Percentiles rank a stretch among this genome's conserved stretches.
These are phyloP conservation scores for Aspergillus sp. DNA, from an alignment of 2,329 filamentous ascomycete genomes.

Conservation along the genomic window DNA sequence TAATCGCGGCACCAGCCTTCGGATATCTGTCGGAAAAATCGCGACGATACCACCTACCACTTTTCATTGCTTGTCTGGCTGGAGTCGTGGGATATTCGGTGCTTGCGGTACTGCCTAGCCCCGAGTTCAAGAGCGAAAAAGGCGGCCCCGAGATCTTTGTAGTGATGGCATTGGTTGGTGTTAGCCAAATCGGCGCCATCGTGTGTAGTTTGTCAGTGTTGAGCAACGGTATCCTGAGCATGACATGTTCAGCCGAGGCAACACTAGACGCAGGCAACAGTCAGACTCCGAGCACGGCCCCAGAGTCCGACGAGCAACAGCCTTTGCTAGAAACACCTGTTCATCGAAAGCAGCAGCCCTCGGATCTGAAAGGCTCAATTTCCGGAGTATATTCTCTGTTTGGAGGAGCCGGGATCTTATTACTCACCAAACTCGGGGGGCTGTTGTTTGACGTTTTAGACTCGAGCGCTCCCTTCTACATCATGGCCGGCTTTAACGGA, in stretches of 20 bases:
- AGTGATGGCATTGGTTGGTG: conserved; percentile 76
- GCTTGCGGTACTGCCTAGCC: conserved; percentile 75
- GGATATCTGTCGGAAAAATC: conserved; percentile 77
- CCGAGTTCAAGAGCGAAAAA: conserved; percentile 69
- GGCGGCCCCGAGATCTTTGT: conserved; percentile 70
- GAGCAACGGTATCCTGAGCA: conserved; percentile 70
- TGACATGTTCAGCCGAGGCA: conserved; percentile 12
- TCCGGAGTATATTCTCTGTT: conserved; percentile 91
- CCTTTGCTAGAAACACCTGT: conserved; percentile 28
- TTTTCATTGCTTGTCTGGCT: conserved; percentile 68
- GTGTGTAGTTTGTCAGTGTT: conserved; percentile 92
- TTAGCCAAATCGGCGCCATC: conserved; percentile 94
- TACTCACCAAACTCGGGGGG: conserved; percentile 89
- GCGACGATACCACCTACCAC: conserved; percentile 67
- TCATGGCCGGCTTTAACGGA: conserved; percentile 88
- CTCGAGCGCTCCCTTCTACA: conserved; percentile 81
- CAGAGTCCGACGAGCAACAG: conserved; percentile 27
- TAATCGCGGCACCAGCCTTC: conserved; percentile 82
- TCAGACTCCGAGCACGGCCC: neutral
- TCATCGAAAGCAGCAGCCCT: conserved; percentile 32
- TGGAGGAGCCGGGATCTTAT: conserved; percentile 82
- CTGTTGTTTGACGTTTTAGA: conserved; percentile 76
- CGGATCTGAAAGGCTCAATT: conserved; percentile 85
- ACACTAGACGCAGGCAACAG: conserved; percentile 2
- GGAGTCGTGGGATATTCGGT: conserved; percentile 76